Conservation (phyloP, 805 yeast species). For the Kodamaea hsintzibuensis region DNA sequence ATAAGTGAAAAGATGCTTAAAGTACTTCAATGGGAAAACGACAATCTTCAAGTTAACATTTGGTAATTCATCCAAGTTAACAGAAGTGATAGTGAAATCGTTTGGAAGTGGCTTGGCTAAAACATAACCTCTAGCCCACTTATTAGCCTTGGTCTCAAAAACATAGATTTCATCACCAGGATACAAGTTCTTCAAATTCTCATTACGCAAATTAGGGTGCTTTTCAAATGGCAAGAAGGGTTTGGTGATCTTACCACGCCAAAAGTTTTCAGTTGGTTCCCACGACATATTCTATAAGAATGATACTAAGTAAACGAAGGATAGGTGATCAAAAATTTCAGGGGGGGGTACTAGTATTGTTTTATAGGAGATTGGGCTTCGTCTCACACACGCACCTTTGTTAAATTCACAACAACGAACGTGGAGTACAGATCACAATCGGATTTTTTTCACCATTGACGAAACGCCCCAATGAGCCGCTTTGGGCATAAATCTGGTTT, state of each 20-base stretch:
- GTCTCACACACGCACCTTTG: not conserved
- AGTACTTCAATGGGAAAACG: conserved; percentile 60
- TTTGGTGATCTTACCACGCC: conserved; percentile 38
- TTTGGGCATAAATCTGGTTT: not conserved
- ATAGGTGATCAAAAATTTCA: not conserved
- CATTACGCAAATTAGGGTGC: conserved; percentile 38
- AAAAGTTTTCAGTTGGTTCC: conserved; percentile 37
- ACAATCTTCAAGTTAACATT: conserved; percentile 53
- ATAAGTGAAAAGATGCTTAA: conserved; percentile 44
- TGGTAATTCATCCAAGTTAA: conserved; percentile 63
- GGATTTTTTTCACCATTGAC: not conserved
- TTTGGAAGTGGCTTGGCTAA: conserved; percentile 68
- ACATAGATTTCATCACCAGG: conserved; percentile 79
- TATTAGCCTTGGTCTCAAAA: conserved; percentile 59
- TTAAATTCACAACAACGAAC: not conserved
- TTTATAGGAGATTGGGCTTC: not conserved
- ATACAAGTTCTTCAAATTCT: conserved; percentile 52
- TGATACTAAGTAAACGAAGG: not conserved
- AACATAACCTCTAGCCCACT: conserved; percentile 82
- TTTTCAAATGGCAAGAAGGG: conserved; percentile 45
- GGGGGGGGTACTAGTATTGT: not conserved
- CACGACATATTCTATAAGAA: conserved; percentile 30
- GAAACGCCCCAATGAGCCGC: not conserved
- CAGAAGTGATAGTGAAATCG: conserved; percentile 62
- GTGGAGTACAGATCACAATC: not conserved